Base-by-base conservation (phyloP, 805 yeast species). In the Nakazawaea wickerhamii region DNA sequence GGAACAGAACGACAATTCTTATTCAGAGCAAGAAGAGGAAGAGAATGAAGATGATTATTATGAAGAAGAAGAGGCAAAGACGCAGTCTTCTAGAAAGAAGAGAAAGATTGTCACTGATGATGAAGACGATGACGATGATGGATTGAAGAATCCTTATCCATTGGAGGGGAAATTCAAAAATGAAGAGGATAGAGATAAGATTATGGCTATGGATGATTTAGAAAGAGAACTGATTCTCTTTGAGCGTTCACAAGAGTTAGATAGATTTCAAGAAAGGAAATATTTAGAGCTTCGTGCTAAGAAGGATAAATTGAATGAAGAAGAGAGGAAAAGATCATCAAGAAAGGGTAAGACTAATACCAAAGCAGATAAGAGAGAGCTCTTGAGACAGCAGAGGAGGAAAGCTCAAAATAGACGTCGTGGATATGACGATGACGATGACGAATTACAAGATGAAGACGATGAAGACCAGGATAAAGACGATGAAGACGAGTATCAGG, bases 181-280 rank as follows among this genome's bases (percentile, higher is more conserved):
- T 61, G 95, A 80, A 41, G 71, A 67, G 7, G 99, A 93, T 63
- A 75, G 86, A 47, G 78, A 66, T 1, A 61, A 68, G 42, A 67
- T 76, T 51, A 66, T 85, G 55, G 80, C 70, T 1, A 73, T 93
- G 80, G 95, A 91, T 43, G 99, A 93, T 68, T 77, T 93, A 60
- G 86, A 86, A 55, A 83, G 98, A 56, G 99, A 93, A 67, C 81
- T 84, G 52, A 77, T 89, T 43, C 73, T 93, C 43, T 93, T 87
- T 54, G 98, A 91, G 44, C 86, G 99, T 63, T 77, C 87, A 7
- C 96, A 89, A 63, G 95, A 86, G 48, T 77, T 87, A 79, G 95
- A 91, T 61, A 79, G 84, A 51, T 90, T 71, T 63, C 81, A 85
- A 46, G 98, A 93, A 64, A 79, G 88, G 57, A 76, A 77, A 59